Conservation (phyloP, 2,329 filamentous ascomycete genomes). For the Scedosporium minutisporum region DNA sequence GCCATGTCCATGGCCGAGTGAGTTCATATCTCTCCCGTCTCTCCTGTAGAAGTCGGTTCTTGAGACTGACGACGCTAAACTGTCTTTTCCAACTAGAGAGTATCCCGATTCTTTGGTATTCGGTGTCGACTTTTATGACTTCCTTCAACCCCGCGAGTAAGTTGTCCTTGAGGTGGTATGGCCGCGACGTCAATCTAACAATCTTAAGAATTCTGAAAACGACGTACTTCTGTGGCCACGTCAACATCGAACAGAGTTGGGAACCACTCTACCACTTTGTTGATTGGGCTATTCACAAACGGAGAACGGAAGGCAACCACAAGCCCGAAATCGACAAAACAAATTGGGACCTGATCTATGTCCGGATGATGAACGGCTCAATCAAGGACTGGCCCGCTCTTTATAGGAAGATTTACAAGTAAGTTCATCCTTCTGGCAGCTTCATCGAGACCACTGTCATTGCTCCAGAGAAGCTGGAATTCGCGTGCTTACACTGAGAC, state of each 20-base stretch:
- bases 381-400: constrained; percentile 66
- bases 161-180: constrained; percentile 9
- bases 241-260: constrained; percentile 76
- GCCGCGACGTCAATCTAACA: background rate
- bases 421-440: constrained; percentile 19
- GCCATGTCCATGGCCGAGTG: constrained; percentile 75
- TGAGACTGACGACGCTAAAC: background rate
- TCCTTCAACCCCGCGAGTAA: constrained; percentile 29
- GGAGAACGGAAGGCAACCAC: background rate
- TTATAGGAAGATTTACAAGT: constrained; percentile 62
- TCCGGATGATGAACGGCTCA: constrained; percentile 70
- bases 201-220: background rate
- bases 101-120: constrained; percentile 19
- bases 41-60: too few relatives aligned
- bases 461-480: background rate
- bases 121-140: constrained; percentile 28
- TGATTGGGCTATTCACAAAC: background rate
- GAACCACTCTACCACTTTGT: constrained; percentile 13
- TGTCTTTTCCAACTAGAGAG: constrained; percentile 5
- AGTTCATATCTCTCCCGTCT: constrained; percentile 16
- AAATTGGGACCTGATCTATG: constrained; percentile 74
- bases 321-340: constrained; percentile 14
- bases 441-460: too few relatives aligned
- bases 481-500: constrained; percentile 1
- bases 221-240: constrained; percentile 28